Evolutionary conservation across 2,329 filamentous ascomycete species (phyloP).

Genomic region (Graphilbum ipis-grandicollis): DNA sequence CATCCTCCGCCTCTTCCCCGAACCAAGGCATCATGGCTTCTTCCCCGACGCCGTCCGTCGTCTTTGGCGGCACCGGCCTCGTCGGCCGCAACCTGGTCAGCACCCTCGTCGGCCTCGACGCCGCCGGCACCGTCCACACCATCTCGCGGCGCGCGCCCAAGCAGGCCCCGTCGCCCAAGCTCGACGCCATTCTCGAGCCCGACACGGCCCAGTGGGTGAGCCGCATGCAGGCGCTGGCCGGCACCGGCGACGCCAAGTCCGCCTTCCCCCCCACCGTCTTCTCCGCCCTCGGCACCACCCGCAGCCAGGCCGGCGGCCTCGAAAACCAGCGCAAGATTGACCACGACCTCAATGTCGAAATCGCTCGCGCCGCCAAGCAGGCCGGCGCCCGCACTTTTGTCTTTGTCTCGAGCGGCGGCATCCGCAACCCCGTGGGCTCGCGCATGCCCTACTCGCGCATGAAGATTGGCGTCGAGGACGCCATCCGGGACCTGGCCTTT

Average conservation of each 20-base stretch:
- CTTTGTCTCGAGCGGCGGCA: constrained; percentile 47
- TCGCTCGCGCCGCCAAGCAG: constrained; percentile 57
- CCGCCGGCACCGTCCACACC: constrained; percentile 38
- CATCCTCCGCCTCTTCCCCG: too few species aligned
- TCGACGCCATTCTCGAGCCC: constrained; percentile 46
- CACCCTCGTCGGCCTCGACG: constrained; percentile 35
- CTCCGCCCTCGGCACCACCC: constrained; percentile 67
- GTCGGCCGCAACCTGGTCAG: constrained; percentile 59
- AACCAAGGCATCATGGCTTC: neutral
- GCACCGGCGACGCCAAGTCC: constrained; percentile 1
- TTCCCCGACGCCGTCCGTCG: constrained; percentile 12
- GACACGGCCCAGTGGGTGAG: constrained; percentile 54
- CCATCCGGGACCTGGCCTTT: constrained; percentile 54
- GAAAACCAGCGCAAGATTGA: constrained; percentile 77
- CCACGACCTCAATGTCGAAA: constrained; percentile 65
- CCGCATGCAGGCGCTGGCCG: constrained; percentile 32
- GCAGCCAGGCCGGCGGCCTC: constrained; percentile 54
- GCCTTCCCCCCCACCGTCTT: constrained; percentile 47
- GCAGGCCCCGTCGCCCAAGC: constrained; percentile 27
- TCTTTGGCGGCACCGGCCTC: constrained; percentile 51
- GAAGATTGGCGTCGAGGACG: constrained; percentile 78
- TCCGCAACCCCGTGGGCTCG: constrained; percentile 20
- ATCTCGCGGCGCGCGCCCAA: constrained; percentile 50
- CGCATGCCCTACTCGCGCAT: constrained; percentile 43
- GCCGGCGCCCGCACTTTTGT: constrained; percentile 61